Evolutionary conservation across 2,329 filamentous ascomycete species (phyloP).

Genomic region (Didymellaceae sp.): DNA sequence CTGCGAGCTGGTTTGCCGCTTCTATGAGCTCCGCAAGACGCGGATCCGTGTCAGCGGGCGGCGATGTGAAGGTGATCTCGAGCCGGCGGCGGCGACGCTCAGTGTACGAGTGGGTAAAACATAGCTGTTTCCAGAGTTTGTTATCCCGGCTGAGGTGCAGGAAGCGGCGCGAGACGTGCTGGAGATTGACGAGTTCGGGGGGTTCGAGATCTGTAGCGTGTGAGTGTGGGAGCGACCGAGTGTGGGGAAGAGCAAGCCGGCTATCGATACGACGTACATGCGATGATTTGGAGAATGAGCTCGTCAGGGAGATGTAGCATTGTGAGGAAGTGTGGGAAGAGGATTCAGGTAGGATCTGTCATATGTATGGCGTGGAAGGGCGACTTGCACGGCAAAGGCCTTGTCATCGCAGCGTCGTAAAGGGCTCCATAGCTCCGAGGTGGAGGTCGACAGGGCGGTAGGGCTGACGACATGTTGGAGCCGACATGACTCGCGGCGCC

Average conservation of each 20-base stretch:
- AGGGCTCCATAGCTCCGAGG: constrained; percentile 1
- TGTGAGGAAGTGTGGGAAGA: not conserved
- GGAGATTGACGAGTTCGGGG: constrained; percentile 68
- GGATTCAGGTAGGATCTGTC: not conserved
- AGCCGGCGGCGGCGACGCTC: constrained; percentile 63
- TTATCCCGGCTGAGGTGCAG: constrained; percentile 67
- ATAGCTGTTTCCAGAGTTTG: constrained; percentile 73
- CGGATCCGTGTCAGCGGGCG: constrained; percentile 45
- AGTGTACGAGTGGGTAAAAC: constrained; percentile 55
- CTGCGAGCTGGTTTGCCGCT: constrained; percentile 47
- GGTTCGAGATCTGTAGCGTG: constrained; percentile 63
- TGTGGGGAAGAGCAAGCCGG: not conserved
- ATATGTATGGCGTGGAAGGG: not conserved
- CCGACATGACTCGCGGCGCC: not conserved
- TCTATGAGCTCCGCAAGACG: constrained; percentile 53
- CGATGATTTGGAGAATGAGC: constrained; percentile 52
- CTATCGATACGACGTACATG: constrained; percentile 42
- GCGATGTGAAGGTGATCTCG: constrained; percentile 18
- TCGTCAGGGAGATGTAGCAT: constrained; percentile 45
- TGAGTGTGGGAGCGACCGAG: constrained; percentile 3
- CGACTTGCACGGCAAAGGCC: not conserved
- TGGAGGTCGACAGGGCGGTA: not conserved
- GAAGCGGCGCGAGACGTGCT: constrained; percentile 71
- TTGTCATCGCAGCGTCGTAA: not conserved
- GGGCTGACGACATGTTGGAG: not conserved